Conservation (phyloP, 805 yeast genomes). For the Ogataea nonfermentans region DNA sequence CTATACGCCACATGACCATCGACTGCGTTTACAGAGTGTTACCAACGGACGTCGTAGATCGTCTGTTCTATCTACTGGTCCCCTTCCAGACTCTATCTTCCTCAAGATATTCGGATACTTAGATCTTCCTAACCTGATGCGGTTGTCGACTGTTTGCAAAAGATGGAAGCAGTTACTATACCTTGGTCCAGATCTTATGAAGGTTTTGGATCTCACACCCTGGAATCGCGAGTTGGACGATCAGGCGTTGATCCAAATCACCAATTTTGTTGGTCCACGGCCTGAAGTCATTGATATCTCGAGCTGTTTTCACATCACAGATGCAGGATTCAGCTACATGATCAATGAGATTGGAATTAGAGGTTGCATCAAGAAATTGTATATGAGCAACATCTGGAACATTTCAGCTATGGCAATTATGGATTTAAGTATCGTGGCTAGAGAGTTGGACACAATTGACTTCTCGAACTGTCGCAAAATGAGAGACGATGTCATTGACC, state of each 20-base stretch:
- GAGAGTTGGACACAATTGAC: constrained; percentile 56
- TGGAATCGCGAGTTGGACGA: constrained; percentile 66
- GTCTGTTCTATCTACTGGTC: constrained; percentile 54
- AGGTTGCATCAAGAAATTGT: constrained; percentile 53
- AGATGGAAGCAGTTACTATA: constrained; percentile 68
- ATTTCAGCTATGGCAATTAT: constrained; percentile 78
- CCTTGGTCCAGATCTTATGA: constrained; percentile 53
- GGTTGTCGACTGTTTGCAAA: constrained; percentile 53
- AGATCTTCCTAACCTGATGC: constrained; percentile 60
- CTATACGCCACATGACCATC: constrained; percentile 53
- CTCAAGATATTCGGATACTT: constrained; percentile 52
- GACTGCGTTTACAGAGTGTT: constrained; percentile 47
- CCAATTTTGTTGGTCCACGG: constrained; percentile 68
- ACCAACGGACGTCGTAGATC: constrained; percentile 49
- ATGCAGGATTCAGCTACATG: constrained; percentile 68
- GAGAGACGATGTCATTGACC: constrained; percentile 65
- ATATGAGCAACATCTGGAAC: constrained; percentile 74
- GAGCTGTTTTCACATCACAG: constrained; percentile 75
- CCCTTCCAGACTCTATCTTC: constrained; percentile 60
- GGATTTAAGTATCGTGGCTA: constrained; percentile 71
- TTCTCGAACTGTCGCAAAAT: constrained; percentile 73
- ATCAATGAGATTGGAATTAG: constrained; percentile 68
- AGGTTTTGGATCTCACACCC: constrained; percentile 52
- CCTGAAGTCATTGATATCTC: constrained; percentile 62
- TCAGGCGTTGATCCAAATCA: constrained; percentile 52